Base-by-base conservation (phyloP, 768 basidiomycete genomes). In the Tubosaeta brunneosetosa region DNA sequence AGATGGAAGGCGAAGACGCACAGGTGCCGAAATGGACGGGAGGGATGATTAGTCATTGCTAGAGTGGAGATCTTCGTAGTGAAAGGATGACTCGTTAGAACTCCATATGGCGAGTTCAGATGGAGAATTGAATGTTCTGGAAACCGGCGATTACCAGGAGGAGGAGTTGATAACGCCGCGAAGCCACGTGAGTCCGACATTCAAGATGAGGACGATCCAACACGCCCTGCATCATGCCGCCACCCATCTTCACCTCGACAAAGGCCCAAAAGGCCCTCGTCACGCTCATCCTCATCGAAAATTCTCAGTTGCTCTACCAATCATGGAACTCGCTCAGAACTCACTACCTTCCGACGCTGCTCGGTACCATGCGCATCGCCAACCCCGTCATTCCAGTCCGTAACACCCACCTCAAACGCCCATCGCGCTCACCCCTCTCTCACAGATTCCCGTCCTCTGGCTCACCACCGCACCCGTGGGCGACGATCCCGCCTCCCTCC, bases 201-300 rank as follows among this genome's bases (percentile, higher is more conserved):
- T 42, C 41, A 42, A 42, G 22, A 13, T 38, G 37, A 38, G 17
- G 26, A 29, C 27, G 7, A 44, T 44, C 26, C 11, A 10, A 29
- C 43, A 29, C 27, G 25, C 16, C 43, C 5, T 44, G 27, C 43
- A 43, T 49, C 29, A 34, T 45, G 47, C 49, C 50, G 50, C 52
- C 59, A 51, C 37, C 52, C 49, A 66, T 67, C 47, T 68, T 67
- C 59, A 7, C 56, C n/a, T 58, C 56, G 37, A 10, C 57, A 2
- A 52, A 60, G 6, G 38, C 51, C 1, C 54, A 52, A 7, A 60
- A 53, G 36, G 66, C 66, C 1, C 57, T 67, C 51, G 55, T 67
- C 44, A 68, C 73, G n/a, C 71, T 81, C 47, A 59, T 82, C 53
- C 69, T 84, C 53, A 73, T 83, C 56, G 82, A 84, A 67, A 82